Evolutionary conservation across 108 stramenopile species (phyloP).

Genomic region (Nitzschia sp.): DNA sequence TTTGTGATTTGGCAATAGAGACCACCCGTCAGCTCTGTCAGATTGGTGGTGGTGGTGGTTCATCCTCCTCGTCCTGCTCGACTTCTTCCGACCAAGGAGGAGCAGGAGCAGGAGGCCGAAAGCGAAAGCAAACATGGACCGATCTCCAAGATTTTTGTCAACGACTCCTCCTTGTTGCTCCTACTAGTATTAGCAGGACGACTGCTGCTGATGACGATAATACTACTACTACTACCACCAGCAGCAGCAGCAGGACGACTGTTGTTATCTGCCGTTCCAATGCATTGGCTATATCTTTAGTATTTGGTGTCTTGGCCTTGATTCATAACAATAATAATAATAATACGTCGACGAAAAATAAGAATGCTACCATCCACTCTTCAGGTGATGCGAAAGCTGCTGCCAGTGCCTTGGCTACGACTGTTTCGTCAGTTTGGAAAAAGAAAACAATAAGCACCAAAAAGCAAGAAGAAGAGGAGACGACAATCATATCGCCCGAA

Average conservation of each 20-base stretch:
- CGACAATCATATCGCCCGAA: neutral
- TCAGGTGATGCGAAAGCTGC: conserved; percentile 28
- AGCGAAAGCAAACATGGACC: conserved; percentile 32
- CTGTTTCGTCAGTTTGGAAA: neutral
- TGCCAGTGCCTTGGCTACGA: conserved; percentile 46
- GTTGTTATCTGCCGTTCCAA: neutral
- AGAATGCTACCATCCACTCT: neutral
- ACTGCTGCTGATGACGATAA: neutral
- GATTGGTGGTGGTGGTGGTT: too few relatives aligned
- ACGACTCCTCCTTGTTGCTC: neutral
- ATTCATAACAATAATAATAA: too few relatives aligned
- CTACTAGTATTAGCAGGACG: neutral
- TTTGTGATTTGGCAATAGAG: too few relatives aligned
- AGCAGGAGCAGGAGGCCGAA: too few relatives aligned
- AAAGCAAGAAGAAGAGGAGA: neutral
- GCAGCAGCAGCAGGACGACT: neutral
- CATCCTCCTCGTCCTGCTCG: too few relatives aligned
- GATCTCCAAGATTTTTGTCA: conserved; percentile 20
- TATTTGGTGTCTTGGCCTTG: conserved; percentile 32
- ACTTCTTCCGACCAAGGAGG: too few relatives aligned
- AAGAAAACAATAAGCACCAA: conserved; percentile 1
- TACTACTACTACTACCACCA: neutral
- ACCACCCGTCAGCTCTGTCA: too few relatives aligned
- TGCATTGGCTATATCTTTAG: conserved; percentile 26
- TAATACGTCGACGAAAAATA: conserved; percentile 19